Conservation (phyloP, 2,329 filamentous ascomycete species). For the Neopestalotiopsis clavispora region DNA sequence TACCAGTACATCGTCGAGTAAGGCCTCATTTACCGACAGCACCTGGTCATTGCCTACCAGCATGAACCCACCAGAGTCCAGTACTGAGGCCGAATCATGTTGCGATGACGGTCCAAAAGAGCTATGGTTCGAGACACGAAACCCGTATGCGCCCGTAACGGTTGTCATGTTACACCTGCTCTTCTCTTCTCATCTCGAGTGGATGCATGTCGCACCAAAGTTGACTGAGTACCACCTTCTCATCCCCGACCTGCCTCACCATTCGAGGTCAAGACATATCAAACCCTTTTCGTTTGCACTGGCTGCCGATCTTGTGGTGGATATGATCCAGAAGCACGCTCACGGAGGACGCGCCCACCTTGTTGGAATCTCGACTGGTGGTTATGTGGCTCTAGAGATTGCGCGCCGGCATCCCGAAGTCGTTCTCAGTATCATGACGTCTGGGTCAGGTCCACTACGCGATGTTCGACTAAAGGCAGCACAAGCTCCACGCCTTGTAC, state of each 20-base stretch:
- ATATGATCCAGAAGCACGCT: slow-evolving; percentile 40
- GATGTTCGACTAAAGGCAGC: neutral
- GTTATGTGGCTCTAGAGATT: slow-evolving; percentile 40
- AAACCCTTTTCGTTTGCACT: slow-evolving; percentile 36
- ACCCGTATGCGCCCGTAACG: slow-evolving; percentile 33
- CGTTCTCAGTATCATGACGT: slow-evolving; percentile 37
- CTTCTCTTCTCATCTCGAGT: slow-evolving; percentile 40
- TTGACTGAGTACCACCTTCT: slow-evolving; percentile 44
- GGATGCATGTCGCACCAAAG: slow-evolving; percentile 37
- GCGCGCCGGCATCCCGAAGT: slow-evolving; percentile 39
- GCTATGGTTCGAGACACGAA: slow-evolving; percentile 18
- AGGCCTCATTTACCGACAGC: slow-evolving; percentile 5
- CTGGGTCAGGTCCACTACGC: slow-evolving; percentile 6
- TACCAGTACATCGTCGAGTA: neutral
- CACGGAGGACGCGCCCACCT: slow-evolving; percentile 42
- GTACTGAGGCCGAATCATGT: slow-evolving; percentile 9
- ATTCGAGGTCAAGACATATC: slow-evolving; percentile 41
- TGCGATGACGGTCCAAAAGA: neutral
- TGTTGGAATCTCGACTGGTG: slow-evolving; percentile 46
- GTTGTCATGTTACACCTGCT: slow-evolving; percentile 39
- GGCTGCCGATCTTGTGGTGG: slow-evolving; percentile 38
- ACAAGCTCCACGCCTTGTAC: slow-evolving; percentile 31
- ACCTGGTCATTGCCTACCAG: slow-evolving; percentile 2
- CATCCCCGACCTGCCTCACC: slow-evolving; percentile 42
- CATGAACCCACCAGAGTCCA: neutral